A percentile compares a stretch with the other conserved stretches of the same genome.
Conservation (phyloP, 257 asterid genomes). For the Solanum lycopersicoides region DNA sequence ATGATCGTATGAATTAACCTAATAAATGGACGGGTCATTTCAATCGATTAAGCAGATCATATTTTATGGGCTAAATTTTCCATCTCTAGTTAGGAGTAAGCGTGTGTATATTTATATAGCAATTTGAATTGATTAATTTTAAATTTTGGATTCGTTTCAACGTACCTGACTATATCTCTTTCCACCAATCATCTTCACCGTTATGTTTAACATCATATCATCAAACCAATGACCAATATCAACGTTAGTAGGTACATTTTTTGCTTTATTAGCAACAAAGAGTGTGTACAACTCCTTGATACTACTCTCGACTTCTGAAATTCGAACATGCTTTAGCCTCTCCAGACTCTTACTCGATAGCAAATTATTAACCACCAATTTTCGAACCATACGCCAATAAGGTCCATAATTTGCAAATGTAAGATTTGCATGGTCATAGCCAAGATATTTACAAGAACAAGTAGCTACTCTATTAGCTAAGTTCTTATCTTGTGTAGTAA, state of each 20-base stretch:
- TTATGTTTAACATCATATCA: slow-evolving; percentile 12
- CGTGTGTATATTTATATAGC: too few species aligned
- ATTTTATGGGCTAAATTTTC: background rate
- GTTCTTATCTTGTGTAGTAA: background rate
- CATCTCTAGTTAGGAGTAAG: background rate
- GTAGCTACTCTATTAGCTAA: background rate
- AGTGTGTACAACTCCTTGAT: slow-evolving; percentile 11
- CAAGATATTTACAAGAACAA: background rate
- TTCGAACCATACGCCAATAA: slow-evolving; percentile 23
- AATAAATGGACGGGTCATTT: background rate
- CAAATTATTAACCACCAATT: slow-evolving; percentile 5
- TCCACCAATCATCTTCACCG: slow-evolving; percentile 21
- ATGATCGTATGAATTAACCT: background rate
- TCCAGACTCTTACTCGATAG: slow-evolving; percentile 14
- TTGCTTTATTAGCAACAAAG: background rate
- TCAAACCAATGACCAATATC: slow-evolving; percentile 20
- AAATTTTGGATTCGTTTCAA: background rate
- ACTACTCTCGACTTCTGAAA: slow-evolving; percentile 9
- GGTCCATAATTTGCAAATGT: slow-evolving; percentile 15
- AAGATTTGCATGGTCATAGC: slow-evolving; percentile 18
- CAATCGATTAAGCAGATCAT: background rate
- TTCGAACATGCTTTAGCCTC: slow-evolving; percentile 6
- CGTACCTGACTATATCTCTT: background rate
- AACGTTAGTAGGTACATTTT: background rate
- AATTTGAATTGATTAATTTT: background rate